Percentiles rank a stretch among this genome's conserved stretches.
These are phyloP conservation scores for Auxenochlorella protothecoides DNA, from an alignment of 139 green algal genomes.

Conservation along the genomic window DNA sequence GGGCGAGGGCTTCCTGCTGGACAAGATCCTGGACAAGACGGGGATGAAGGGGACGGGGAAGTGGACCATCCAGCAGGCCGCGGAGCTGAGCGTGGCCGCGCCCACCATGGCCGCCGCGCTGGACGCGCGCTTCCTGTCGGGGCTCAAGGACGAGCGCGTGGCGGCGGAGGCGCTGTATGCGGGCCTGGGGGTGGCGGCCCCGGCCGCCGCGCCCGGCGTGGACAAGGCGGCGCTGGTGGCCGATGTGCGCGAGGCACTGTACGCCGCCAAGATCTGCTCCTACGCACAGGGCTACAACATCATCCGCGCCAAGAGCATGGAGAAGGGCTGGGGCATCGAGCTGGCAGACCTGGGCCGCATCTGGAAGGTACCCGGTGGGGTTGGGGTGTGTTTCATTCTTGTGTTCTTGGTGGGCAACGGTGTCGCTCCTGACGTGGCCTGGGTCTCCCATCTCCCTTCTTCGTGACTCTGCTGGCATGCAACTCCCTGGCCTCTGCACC, in stretches of 20 bases:
- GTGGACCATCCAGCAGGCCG: slow-evolving; percentile 98
- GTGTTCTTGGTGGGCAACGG: too few relatives aligned
- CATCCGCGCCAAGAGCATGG: slow-evolving; percentile 88
- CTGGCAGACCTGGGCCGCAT: slow-evolving; percentile 85
- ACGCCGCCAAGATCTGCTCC: slow-evolving; percentile 87
- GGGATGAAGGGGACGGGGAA: slow-evolving; percentile 62
- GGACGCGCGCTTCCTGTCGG: slow-evolving; percentile 81
- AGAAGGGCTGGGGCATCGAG: slow-evolving; percentile 85
- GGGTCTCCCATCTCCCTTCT: too few relatives aligned
- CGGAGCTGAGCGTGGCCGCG: slow-evolving; percentile 83
- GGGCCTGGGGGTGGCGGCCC: slow-evolving; percentile 17
- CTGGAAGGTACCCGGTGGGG: slow-evolving; percentile 76
- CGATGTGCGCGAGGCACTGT: slow-evolving; percentile 79
- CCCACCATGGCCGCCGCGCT: slow-evolving; percentile 92
- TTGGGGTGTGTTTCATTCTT: too few relatives aligned
- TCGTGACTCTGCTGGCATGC: too few relatives aligned
- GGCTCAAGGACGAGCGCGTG: slow-evolving; percentile 86
- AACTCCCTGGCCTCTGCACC: neutral
- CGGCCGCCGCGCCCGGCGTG: slow-evolving; percentile 21
- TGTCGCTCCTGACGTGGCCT: too few relatives aligned
- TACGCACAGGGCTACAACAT: slow-evolving; percentile 99
- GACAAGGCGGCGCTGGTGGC: slow-evolving; percentile 84
- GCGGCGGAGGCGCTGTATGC: slow-evolving; percentile 55
- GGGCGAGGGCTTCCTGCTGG: slow-evolving; percentile 66
- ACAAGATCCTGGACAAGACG: slow-evolving; percentile 46